Conservation (phyloP, 1,284 basidiomycete genomes). For the Apiotrichum brassicae region DNA sequence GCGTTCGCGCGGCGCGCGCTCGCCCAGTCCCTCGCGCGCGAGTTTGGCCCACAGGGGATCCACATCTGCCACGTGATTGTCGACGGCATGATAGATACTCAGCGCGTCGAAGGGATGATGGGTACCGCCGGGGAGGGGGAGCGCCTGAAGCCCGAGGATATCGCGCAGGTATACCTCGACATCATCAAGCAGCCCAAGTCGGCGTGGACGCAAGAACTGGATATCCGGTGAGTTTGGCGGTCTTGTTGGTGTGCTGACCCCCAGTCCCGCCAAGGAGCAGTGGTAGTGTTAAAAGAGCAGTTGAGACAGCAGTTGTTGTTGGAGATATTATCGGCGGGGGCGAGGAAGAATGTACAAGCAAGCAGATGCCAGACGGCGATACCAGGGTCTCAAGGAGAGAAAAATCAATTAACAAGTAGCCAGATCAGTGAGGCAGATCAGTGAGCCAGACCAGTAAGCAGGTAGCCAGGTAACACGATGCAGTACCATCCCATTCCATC, state of each 20-base stretch:
- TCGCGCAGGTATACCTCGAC: constrained; percentile 29
- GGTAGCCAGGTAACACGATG: no score
- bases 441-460: no score
- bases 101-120: constrained; percentile 19
- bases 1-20: constrained; percentile 38
- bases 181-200: constrained; percentile 39
- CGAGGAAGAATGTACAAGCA: no score
- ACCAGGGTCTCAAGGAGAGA: no score
- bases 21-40: constrained; percentile 41
- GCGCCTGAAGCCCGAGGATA: constrained; percentile 10
- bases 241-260: neutral
- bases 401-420: no score
- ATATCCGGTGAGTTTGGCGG: constrained; percentile 12
- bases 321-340: no score
- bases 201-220: constrained; percentile 44
- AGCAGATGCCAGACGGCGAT: no score
- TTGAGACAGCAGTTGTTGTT: no score
- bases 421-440: no score
- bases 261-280: constrained; percentile 10
- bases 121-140: constrained; percentile 23
- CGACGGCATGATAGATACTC: constrained; percentile 44
- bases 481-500: no score
- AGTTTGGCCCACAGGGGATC: constrained; percentile 47
- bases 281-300: no score
- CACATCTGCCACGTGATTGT: constrained; percentile 48